Conservation (phyloP, 2,329 filamentous ascomycete species). For the Parastagonospora avenae region DNA sequence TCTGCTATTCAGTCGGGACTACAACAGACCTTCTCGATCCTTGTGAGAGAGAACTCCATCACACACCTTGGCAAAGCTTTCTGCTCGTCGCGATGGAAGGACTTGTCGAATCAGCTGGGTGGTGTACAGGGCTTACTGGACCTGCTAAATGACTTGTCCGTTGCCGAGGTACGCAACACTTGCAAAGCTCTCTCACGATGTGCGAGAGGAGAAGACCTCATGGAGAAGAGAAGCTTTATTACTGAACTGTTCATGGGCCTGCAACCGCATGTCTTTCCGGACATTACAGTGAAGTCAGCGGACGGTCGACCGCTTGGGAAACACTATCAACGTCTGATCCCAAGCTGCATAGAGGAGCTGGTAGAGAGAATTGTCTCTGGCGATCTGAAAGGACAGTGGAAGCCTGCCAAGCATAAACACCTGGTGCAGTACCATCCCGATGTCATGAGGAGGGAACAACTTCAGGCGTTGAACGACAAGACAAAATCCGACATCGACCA, state of each 20-base stretch:
- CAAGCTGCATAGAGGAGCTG: slow-evolving; percentile 25
- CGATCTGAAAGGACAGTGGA: slow-evolving; percentile 6
- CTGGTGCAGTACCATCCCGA: slow-evolving; percentile 23
- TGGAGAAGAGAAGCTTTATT: slow-evolving; percentile 20
- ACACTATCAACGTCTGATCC: slow-evolving; percentile 26
- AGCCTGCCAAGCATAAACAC: slow-evolving; percentile 2
- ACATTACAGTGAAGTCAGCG: slow-evolving; percentile 9
- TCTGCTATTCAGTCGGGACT: slow-evolving; percentile 19
- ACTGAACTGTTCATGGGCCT: slow-evolving; percentile 31
- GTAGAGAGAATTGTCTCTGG: slow-evolving; percentile 11
- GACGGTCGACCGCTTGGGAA: slow-evolving; percentile 25
- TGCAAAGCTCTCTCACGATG: slow-evolving; percentile 23
- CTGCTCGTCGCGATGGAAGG: slow-evolving; percentile 23
- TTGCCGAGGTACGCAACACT: slow-evolving; percentile 24
- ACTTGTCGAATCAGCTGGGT: slow-evolving; percentile 35
- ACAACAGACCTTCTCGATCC: slow-evolving; percentile 27
- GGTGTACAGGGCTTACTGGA: slow-evolving; percentile 30
- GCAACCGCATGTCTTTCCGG: slow-evolving; percentile 20
- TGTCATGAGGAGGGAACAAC: slow-evolving; percentile 14
- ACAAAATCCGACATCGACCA: background rate
- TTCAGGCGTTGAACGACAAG: slow-evolving; percentile 11
- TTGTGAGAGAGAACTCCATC: slow-evolving; percentile 25
- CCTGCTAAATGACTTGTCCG: slow-evolving; percentile 29
- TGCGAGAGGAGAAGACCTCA: slow-evolving; percentile 12
- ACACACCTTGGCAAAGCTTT: slow-evolving; percentile 24